Conservation (phyloP, 768 basidiomycete genomes). For the Termitomyces sp. region DNA sequence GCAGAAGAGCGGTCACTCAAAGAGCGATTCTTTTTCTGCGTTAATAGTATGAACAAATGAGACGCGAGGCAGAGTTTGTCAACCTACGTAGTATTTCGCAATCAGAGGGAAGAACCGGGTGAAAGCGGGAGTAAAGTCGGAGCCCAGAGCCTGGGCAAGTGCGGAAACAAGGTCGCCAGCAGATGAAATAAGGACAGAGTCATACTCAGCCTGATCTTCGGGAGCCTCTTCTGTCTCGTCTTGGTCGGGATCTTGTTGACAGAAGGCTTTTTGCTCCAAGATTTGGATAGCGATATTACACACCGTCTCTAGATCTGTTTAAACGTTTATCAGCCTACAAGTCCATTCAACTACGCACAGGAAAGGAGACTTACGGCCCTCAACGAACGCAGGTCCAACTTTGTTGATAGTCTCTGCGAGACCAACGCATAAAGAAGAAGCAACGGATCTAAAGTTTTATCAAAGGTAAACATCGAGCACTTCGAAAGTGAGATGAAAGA, state of each 20-base stretch:
- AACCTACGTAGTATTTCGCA: constrained; percentile 84
- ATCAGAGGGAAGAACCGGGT: constrained; percentile 85
- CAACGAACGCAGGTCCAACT: constrained; percentile 84
- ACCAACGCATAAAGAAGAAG: constrained; percentile 80
- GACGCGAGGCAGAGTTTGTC: neutral
- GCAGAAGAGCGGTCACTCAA: constrained; percentile 90
- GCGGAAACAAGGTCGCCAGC: constrained; percentile 93
- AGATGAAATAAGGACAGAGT: constrained; percentile 90
- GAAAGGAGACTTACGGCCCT: constrained; percentile 54
- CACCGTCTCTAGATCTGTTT: constrained; percentile 67
- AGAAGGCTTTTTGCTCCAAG: constrained; percentile 90
- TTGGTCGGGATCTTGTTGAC: constrained; percentile 94
- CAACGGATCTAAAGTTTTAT: constrained; percentile 66
- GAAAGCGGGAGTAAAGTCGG: constrained; percentile 82
- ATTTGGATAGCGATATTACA: constrained; percentile 81
- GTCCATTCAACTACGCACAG: neutral
- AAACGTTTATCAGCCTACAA: constrained; percentile 6
- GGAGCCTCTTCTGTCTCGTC: constrained; percentile 84
- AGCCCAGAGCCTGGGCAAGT: constrained; percentile 79
- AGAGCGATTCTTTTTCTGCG: constrained; percentile 80
- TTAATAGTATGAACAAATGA: neutral
- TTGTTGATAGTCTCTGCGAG: constrained; percentile 91
- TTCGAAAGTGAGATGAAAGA: neutral
- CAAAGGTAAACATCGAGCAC: constrained; percentile 17
- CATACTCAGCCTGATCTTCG: constrained; percentile 93